phyloP scores from a whole-genome alignment of 768 basidiomycete genomes.

The Nidularia pulvinata region DNA sequence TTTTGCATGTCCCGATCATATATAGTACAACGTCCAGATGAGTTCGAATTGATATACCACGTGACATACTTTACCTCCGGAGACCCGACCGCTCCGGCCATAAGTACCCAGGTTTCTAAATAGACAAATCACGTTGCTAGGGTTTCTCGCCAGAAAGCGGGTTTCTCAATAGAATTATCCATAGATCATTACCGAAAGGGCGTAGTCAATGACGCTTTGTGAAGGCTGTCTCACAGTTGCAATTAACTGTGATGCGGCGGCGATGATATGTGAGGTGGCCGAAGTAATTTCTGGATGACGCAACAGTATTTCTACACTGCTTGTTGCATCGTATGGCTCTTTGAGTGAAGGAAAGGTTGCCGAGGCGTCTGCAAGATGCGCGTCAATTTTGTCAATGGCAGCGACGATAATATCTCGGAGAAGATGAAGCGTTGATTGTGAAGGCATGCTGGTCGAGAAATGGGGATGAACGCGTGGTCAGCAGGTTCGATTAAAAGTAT shows the following conservation, averaged over 20 bases:
- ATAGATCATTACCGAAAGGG: neutral
- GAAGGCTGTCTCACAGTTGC: neutral
- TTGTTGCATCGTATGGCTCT: neutral
- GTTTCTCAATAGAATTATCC: too few relatives aligned
- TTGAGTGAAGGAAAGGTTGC: neutral
- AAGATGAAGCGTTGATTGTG: neutral
- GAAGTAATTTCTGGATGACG: neutral
- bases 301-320: neutral
- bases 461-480: too few relatives aligned
- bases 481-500: too few relatives aligned
- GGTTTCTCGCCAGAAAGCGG: too few relatives aligned
- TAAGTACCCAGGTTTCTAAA: too few relatives aligned
- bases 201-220: neutral
- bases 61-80: too few relatives aligned
- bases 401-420: neutral
- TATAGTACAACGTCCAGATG: too few relatives aligned
- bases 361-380: neutral
- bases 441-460: too few relatives aligned
- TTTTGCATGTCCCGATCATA: too few relatives aligned
- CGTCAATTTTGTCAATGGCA: neutral
- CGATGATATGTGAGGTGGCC: neutral
- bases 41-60: too few relatives aligned
- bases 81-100: too few relatives aligned
- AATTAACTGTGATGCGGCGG: neutral
- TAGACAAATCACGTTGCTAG: too few relatives aligned